Evolutionary conservation across 2,329 filamentous ascomycete genomes (phyloP).

Genomic region (Colletotrichum echinochloae): DNA sequence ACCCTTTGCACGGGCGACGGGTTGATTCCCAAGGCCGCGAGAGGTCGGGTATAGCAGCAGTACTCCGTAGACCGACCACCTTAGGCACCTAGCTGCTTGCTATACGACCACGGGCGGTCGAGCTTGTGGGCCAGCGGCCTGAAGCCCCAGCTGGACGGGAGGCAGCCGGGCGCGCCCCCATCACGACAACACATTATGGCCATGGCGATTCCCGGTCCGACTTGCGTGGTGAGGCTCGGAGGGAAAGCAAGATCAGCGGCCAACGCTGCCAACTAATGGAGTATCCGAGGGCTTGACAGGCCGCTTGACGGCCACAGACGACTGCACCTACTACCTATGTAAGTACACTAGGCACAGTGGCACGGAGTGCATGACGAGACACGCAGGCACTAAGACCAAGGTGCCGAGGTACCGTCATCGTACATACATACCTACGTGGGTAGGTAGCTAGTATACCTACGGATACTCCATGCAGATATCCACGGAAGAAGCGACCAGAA

Average conservation of each 20-base stretch:
- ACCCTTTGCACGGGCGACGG: slow-evolving; percentile 6
- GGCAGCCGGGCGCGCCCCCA: slow-evolving; percentile 11
- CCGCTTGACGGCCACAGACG: slow-evolving; percentile 14
- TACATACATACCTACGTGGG: too few relatives aligned
- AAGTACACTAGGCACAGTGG: background rate
- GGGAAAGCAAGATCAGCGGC: background rate
- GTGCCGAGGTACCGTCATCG: too few relatives aligned
- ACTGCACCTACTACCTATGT: background rate
- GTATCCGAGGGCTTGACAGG: slow-evolving; percentile 1
- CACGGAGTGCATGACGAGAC: background rate
- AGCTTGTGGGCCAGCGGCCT: slow-evolving; percentile 5
- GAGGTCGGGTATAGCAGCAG: background rate
- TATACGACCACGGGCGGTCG: background rate
- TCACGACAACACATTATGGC: background rate
- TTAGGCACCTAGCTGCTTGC: too few relatives aligned
- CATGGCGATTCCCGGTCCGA: background rate
- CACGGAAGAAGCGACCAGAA: too few relatives aligned
- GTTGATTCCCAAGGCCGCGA: background rate
- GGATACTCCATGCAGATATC: too few relatives aligned
- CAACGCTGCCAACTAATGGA: background rate
- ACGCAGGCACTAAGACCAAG: slow-evolving; percentile 22
- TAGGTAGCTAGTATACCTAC: too few relatives aligned
- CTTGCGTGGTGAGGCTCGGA: background rate
- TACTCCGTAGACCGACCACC: too few relatives aligned
- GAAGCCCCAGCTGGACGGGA: background rate